phyloP scores from a whole-genome alignment of 1,284 basidiomycete species.

The Entoloma clypeatum region DNA sequence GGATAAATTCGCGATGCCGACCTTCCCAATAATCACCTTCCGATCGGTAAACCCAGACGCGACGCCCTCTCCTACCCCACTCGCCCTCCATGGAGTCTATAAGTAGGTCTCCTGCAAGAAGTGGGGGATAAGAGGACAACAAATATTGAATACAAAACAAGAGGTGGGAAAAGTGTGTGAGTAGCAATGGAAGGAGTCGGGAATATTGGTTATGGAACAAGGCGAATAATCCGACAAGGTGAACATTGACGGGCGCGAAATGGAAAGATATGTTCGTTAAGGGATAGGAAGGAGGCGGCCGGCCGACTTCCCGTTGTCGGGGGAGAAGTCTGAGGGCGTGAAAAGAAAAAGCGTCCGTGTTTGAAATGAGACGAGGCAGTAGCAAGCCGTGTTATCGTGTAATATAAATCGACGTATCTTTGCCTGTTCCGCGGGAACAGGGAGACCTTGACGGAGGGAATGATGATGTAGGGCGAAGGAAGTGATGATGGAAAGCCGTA shows the following conservation, averaged over 20 bases:
- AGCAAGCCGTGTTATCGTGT: slow-evolving; percentile 25
- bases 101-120: slow-evolving; percentile 32
- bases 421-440: slow-evolving; percentile 6
- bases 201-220: slow-evolving; percentile 11
- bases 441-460: slow-evolving; percentile 6
- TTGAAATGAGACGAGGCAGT: slow-evolving; percentile 34
- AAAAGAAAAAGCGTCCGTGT: slow-evolving; percentile 70
- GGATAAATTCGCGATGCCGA: neutral
- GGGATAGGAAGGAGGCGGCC: slow-evolving; percentile 31
- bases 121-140: slow-evolving; percentile 65
- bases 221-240: slow-evolving; percentile 17
- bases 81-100: slow-evolving; percentile 44
- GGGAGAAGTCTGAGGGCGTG: slow-evolving; percentile 32
- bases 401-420: slow-evolving; percentile 24
- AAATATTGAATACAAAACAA: slow-evolving; percentile 31
- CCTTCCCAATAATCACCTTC: slow-evolving; percentile 2
- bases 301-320: slow-evolving; percentile 20
- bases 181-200: slow-evolving; percentile 19
- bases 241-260: slow-evolving; percentile 34
- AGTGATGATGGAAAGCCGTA: slow-evolving; percentile 26
- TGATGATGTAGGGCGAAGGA: slow-evolving; percentile 19
- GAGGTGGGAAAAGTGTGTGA: slow-evolving; percentile 20
- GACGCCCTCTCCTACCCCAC: slow-evolving; percentile 70
- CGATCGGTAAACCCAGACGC: slow-evolving; percentile 35
- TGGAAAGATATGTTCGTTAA: slow-evolving; percentile 19